phyloP scores from a whole-genome alignment of 2,329 filamentous ascomycete species.

The Hymenotorrendiella dingleyae region DNA sequence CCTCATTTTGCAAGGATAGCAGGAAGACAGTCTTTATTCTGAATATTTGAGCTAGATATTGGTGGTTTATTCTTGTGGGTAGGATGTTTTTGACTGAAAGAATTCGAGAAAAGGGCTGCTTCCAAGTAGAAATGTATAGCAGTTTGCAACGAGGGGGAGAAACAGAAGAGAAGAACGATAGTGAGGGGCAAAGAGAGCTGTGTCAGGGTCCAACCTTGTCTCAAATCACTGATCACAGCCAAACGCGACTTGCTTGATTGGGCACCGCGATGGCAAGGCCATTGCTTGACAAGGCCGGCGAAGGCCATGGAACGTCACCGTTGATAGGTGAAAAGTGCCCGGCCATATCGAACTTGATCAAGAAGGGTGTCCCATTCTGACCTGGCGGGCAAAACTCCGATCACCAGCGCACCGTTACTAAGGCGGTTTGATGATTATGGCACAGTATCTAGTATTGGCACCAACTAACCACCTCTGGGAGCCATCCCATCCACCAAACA shows the following conservation, averaged over 20 bases:
- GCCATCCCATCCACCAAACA: too few relatives aligned
- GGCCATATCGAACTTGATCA: too few relatives aligned
- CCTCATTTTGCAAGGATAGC: conserved; percentile 50
- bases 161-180: conserved; percentile 1
- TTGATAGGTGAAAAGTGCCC: too few relatives aligned
- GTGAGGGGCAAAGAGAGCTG: conserved; percentile 2
- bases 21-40: too few relatives aligned
- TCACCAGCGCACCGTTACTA: too few relatives aligned
- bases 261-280: background rate
- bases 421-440: too few relatives aligned
- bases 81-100: too few relatives aligned
- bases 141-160: background rate
- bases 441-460: too few relatives aligned
- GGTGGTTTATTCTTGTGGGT: too few relatives aligned
- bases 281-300: background rate
- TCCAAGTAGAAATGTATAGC: background rate
- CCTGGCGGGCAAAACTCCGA: background rate
- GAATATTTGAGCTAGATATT: too few relatives aligned
- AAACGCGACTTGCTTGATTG: conserved; percentile 9
- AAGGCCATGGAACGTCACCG: conserved; percentile 13
- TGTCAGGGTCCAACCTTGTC: too few relatives aligned
- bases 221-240: conserved; percentile 1
- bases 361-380: conserved; percentile 6
- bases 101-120: background rate
- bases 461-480: too few relatives aligned